Conservation (phyloP, 108 stramenopile species). For the Cyclotella choctawhatcheeana region DNA sequence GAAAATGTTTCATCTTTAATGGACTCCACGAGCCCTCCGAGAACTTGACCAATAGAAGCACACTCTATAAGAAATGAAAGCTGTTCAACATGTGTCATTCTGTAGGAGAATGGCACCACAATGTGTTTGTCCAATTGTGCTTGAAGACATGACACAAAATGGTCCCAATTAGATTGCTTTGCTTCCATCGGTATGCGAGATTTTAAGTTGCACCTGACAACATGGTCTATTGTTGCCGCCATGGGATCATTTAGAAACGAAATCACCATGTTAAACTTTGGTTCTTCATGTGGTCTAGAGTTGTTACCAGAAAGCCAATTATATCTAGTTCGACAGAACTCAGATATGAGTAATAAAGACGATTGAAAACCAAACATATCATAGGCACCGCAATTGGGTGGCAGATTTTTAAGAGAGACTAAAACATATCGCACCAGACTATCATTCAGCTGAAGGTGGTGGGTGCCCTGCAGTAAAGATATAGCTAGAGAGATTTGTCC, state of each 20-base stretch:
- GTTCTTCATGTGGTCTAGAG: background rate
- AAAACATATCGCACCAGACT: conserved; percentile 1
- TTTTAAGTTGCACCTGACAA: background rate
- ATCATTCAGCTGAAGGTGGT: background rate
- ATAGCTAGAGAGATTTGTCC: conserved; percentile 41
- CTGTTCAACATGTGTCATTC: conserved; percentile 15
- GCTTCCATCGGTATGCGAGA: background rate
- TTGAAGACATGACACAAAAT: conserved; percentile 11
- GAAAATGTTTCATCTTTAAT: conserved; percentile 22
- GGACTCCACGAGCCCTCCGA: conserved; percentile 14
- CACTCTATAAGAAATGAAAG: conserved; percentile 31
- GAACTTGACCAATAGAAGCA: conserved; percentile 23
- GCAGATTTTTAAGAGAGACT: conserved; percentile 4
- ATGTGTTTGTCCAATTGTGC: conserved; percentile 32
- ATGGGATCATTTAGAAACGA: too few relatives aligned
- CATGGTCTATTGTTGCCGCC: background rate
- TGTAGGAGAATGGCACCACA: conserved; percentile 15
- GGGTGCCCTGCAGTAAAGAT: background rate
- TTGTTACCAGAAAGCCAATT: background rate
- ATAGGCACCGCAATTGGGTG: conserved; percentile 16
- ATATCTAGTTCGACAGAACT: conserved; percentile 10
- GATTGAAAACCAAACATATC: conserved; percentile 25
- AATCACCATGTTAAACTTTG: background rate
- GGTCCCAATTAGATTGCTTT: background rate
- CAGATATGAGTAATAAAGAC: conserved; percentile 27